A percentile compares a stretch with the other conserved stretches of the same genome.
phyloP scores from a whole-genome alignment of 208 protist genomes.

The Crithidia expoeki region DNA sequence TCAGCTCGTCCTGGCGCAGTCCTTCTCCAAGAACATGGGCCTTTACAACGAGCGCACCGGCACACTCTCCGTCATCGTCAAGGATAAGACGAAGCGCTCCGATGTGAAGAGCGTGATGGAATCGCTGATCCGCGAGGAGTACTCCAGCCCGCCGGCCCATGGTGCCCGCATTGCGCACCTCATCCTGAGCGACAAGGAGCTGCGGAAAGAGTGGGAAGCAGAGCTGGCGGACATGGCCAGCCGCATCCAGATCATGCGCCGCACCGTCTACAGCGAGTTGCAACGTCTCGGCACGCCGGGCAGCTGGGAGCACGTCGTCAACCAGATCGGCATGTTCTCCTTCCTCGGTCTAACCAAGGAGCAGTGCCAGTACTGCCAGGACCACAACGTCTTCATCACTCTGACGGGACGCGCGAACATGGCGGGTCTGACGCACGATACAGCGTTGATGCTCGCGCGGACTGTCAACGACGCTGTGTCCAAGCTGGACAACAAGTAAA shows the following conservation, averaged over 20 bases:
- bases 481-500: constrained; percentile 32
- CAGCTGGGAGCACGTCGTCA: constrained; percentile 95
- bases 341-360: constrained; percentile 94
- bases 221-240: constrained; percentile 91
- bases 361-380: constrained; percentile 77
- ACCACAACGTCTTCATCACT: constrained; percentile 81
- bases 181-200: constrained; percentile 83
- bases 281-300: constrained; percentile 72
- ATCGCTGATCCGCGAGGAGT: constrained; percentile 92
- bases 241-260: constrained; percentile 87
- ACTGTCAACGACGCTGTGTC: constrained; percentile 75
- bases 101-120: constrained; percentile 79
- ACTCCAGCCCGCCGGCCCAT: constrained; percentile 96
- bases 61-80: constrained; percentile 73
- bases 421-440: constrained; percentile 69
- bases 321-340: constrained; percentile 99
- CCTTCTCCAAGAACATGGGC: constrained; percentile 99
- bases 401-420: constrained; percentile 82
- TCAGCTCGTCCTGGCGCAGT: constrained; percentile 91
- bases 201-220: constrained; percentile 89
- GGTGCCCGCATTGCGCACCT: constrained; percentile 95
- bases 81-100: constrained; percentile 54
- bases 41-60: constrained; percentile 97
- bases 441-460: constrained; percentile 61
- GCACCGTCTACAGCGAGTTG: constrained; percentile 77